These are phyloP conservation scores for Quercus parvula DNA, from an alignment of 306 rosid species.

Conservation along the genomic window DNA sequence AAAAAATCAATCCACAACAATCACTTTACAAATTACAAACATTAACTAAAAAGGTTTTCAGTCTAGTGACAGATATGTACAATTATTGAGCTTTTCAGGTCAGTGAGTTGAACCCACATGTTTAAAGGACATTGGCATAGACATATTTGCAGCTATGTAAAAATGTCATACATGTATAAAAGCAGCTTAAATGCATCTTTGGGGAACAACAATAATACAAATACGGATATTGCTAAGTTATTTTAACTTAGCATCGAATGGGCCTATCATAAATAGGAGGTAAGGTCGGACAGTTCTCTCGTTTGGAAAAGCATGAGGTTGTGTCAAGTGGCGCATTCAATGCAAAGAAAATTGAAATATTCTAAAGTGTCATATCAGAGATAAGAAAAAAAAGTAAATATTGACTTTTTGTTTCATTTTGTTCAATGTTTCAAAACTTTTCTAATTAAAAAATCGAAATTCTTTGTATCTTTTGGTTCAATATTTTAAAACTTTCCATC, in stretches of 20 bases:
- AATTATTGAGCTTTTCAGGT: background rate
- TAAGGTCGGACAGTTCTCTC: conserved; percentile 76
- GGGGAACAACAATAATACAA: background rate
- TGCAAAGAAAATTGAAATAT: too few relatives aligned
- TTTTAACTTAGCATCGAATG: conserved; percentile 34
- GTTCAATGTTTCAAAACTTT: too few relatives aligned
- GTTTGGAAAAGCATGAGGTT: too few relatives aligned
- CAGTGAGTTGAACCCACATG: background rate
- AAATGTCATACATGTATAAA: background rate
- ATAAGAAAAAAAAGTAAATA: too few relatives aligned
- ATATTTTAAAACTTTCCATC: too few relatives aligned
- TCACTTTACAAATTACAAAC: too few relatives aligned
- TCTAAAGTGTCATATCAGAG: too few relatives aligned
- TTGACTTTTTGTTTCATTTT: too few relatives aligned
- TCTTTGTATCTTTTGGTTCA: too few relatives aligned
- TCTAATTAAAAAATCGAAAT: too few relatives aligned
- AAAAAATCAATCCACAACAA: background rate
- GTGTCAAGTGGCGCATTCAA: too few relatives aligned
- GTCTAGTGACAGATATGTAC: background rate
- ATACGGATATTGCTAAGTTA: background rate
- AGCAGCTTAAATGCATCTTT: background rate
- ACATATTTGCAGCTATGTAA: background rate
- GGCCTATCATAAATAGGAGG: conserved; percentile 83
- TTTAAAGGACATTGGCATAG: background rate
- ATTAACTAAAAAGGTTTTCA: background rate